Base-by-base conservation (phyloP, 371 early-diverging fungal species). In the Mucor racemosus region DNA sequence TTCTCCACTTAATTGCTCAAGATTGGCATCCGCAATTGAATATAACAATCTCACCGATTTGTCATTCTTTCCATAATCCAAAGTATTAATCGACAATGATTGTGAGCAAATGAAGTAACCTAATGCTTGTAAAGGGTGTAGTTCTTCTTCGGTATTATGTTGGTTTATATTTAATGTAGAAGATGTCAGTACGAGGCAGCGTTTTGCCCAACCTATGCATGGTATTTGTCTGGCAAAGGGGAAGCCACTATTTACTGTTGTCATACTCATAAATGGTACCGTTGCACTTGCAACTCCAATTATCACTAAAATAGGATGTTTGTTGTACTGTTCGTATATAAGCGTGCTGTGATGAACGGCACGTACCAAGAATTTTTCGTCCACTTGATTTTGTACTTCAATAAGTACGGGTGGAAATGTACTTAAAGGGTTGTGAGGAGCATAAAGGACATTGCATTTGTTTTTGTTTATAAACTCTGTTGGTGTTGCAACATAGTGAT, bases 401-500 rank as follows among this genome's bases (percentile, higher is more conserved):
- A 66, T 44, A 53, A 66, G 19, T 60, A 66, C 44, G 15, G 61
- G 56, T 7, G 44, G 61, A 65, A 53, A 65, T 39, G 65, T n/a
- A 39, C 65, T 64, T 53, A 65, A 65, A 53, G 65, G 50, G 59
- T 59, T 34, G 41, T 46, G 53, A 66, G 50, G 50, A 58, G 60
- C 56, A 66, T 58, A 66, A 60, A 66, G 55, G 42, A 66, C 55
- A 40, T 56, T 26, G 34, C 53, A 59, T 66, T 60, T 60, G 17
- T 66, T 66, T 66, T 42, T 36, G 31, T 66, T 42, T 66, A 66
- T 66, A 19, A 66, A 66, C 36, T 66, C 61, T 60, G 44, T 60
- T 34, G 66, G 61, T 36, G 35, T 15, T 35, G 61, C 15, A 66
- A 60, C 54, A 42, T 66, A 66, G 53, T 26, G 13, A 41, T 66